Conservation (phyloP, 2,329 filamentous ascomycete genomes). For the Calycina herbarum region DNA sequence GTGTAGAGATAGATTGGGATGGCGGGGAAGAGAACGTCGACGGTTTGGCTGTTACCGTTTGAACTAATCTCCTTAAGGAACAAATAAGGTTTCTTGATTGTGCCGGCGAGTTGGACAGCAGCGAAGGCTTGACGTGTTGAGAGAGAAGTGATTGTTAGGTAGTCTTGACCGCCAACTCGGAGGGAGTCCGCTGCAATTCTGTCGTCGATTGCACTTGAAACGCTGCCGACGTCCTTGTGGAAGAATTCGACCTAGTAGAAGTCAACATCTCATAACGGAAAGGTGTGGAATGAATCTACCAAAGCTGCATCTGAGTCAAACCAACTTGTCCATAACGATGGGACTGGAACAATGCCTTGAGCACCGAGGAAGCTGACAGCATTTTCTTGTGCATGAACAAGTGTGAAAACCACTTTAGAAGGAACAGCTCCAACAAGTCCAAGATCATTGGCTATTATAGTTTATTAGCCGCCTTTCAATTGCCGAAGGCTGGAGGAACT, state of each 20-base stretch:
- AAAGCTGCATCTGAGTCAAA: slow-evolving; percentile 64
- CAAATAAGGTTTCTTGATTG: slow-evolving; percentile 66
- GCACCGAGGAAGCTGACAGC: slow-evolving; percentile 31
- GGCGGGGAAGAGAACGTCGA: slow-evolving; percentile 84
- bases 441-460: slow-evolving; percentile 26
- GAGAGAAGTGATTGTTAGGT: slow-evolving; percentile 73
- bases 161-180: slow-evolving; percentile 69
- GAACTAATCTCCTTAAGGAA: slow-evolving; percentile 91
- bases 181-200: slow-evolving; percentile 67
- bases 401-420: slow-evolving; percentile 28
- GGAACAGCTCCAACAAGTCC: slow-evolving; percentile 25
- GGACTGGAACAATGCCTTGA: slow-evolving; percentile 61
- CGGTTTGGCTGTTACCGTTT: slow-evolving; percentile 83
- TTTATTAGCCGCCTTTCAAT: not conserved
- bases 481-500: not conserved
- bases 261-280: slow-evolving; percentile 20
- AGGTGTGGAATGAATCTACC: slow-evolving; percentile 31
- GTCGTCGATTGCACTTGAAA: slow-evolving; percentile 65
- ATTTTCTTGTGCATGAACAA: slow-evolving; percentile 33
- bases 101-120: slow-evolving; percentile 71
- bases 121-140: slow-evolving; percentile 81
- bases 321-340: slow-evolving; percentile 75
- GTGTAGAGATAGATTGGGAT: slow-evolving; percentile 82
- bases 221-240: slow-evolving; percentile 70
- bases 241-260: slow-evolving; percentile 62